Percentiles rank a stretch among this genome's conserved stretches.
Conservation (phyloP, 208 protist species). For the Trypanosoma avium region DNA sequence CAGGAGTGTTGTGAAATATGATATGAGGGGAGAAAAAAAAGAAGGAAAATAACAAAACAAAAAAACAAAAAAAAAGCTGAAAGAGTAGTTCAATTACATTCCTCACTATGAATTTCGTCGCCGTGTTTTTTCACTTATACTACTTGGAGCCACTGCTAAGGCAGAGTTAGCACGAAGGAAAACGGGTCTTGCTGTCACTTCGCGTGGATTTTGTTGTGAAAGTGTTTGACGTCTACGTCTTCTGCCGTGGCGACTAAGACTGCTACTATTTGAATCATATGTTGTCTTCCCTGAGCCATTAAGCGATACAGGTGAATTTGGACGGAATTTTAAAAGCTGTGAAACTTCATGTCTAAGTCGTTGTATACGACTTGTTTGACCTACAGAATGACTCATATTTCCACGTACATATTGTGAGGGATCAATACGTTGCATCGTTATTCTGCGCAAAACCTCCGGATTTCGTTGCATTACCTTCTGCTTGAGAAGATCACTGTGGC, state of each 20-base stretch:
- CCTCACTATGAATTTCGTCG: slow-evolving; percentile 4
- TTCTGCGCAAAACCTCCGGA: slow-evolving; percentile 5
- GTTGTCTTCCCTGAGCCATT: not conserved
- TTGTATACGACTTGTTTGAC: not conserved
- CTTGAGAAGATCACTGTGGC: slow-evolving; percentile 11
- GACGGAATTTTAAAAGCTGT: not conserved
- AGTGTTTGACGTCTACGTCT: not conserved
- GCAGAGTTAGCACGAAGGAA: not conserved
- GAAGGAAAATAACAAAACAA: not conserved
- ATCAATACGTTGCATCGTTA: not conserved
- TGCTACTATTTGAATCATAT: not conserved
- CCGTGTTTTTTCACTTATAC: slow-evolving; percentile 5
- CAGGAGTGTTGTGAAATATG: not conserved
- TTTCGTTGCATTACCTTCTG: slow-evolving; percentile 9
- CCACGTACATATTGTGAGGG: slow-evolving; percentile 1
- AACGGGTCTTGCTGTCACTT: not conserved
- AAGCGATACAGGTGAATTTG: not conserved
- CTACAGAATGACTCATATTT: not conserved
- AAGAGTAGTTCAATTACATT: not conserved
- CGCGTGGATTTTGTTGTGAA: not conserved
- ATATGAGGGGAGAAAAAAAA: not conserved
- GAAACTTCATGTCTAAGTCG: not conserved
- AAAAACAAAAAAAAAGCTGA: slow-evolving; percentile 11
- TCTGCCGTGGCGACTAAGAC: not conserved
- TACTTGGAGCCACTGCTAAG: not conserved